These are phyloP conservation scores for Hypoxylon trugodes DNA, from an alignment of 495 filamentous ascomycete species.

Conservation along the genomic window DNA sequence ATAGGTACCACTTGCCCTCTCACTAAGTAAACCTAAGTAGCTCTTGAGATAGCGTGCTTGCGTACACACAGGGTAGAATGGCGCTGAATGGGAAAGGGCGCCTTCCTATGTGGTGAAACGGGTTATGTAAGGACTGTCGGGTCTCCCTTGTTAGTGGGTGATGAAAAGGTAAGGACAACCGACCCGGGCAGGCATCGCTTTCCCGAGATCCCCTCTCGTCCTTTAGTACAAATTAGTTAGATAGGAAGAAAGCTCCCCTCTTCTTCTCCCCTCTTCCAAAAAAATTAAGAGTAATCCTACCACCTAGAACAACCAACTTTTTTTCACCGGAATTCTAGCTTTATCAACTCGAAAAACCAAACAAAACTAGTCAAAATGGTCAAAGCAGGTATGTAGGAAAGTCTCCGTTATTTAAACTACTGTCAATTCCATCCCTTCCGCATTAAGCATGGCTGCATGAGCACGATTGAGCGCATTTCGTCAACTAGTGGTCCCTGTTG, in stretches of 20 bases:
- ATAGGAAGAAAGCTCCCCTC: slow-evolving; percentile 26
- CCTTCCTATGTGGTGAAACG: slow-evolving; percentile 18
- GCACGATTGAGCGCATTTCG: slow-evolving; percentile 50
- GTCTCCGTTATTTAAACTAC: slow-evolving; percentile 38
- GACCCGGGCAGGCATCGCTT: slow-evolving; percentile 15
- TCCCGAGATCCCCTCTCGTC: slow-evolving; percentile 33
- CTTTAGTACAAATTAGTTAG: slow-evolving; percentile 43
- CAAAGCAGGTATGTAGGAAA: slow-evolving; percentile 82
- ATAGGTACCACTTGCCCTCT: slow-evolving; percentile 7
- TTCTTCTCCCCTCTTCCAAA: slow-evolving; percentile 22
- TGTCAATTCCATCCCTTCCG: slow-evolving; percentile 38
- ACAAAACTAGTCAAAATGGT: slow-evolving; percentile 74
- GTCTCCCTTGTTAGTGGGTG: slow-evolving; percentile 3
- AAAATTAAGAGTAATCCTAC: slow-evolving; percentile 26
- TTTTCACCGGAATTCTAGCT: slow-evolving; percentile 20
- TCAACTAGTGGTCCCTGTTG: slow-evolving; percentile 33
- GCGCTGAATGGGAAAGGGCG: neutral
- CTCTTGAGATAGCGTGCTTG: slow-evolving; percentile 21
- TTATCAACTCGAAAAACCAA: slow-evolving; percentile 16
- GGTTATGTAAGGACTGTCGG: slow-evolving; percentile 28
- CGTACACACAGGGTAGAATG: neutral
- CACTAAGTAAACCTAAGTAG: no score
- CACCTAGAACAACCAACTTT: slow-evolving; percentile 15
- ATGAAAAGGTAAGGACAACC: slow-evolving; percentile 20
- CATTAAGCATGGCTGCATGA: slow-evolving; percentile 46